Evolutionary conservation across 345 rosid species (phyloP).

Genomic region (Fremontodendron californicum): DNA sequence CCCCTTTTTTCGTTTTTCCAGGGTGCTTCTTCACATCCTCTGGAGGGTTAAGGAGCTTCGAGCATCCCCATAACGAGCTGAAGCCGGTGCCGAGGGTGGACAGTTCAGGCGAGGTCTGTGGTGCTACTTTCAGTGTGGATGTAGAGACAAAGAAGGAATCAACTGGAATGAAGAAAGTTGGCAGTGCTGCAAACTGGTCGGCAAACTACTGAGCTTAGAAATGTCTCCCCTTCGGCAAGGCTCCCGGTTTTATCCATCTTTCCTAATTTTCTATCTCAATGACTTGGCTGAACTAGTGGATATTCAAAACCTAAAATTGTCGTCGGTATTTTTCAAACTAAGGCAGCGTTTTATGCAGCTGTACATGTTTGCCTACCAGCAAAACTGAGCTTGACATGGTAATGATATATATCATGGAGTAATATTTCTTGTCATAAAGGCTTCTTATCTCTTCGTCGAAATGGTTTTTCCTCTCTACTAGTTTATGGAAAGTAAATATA

Average conservation of each 20-base stretch:
- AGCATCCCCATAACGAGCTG: constrained; percentile 76
- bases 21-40: constrained; percentile 93
- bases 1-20: constrained; percentile 15
- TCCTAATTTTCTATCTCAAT: background rate
- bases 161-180: constrained; percentile 78
- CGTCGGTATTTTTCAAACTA: background rate
- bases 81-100: constrained; percentile 91
- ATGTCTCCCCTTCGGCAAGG: background rate
- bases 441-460: background rate
- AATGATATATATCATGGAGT: constrained; percentile 18
- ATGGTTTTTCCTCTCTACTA: background rate
- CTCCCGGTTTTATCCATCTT: constrained; percentile 8
- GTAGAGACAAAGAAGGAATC: constrained; percentile 63
- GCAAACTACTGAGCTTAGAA: constrained; percentile 40
- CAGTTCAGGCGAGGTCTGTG: constrained; percentile 84
- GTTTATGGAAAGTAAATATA: background rate
- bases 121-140: constrained; percentile 76
- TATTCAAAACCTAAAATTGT: background rate
- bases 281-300: constrained; percentile 10
- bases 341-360: constrained; percentile 18
- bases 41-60: constrained; percentile 91
- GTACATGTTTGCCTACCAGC: constrained; percentile 28
- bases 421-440: constrained; percentile 11
- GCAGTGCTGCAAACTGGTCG: constrained; percentile 89
- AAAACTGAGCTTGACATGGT: constrained; percentile 16